Evolutionary conservation across 1,139 yeast species (phyloP).

Genomic region (Zygosaccharomyces sapae): DNA sequence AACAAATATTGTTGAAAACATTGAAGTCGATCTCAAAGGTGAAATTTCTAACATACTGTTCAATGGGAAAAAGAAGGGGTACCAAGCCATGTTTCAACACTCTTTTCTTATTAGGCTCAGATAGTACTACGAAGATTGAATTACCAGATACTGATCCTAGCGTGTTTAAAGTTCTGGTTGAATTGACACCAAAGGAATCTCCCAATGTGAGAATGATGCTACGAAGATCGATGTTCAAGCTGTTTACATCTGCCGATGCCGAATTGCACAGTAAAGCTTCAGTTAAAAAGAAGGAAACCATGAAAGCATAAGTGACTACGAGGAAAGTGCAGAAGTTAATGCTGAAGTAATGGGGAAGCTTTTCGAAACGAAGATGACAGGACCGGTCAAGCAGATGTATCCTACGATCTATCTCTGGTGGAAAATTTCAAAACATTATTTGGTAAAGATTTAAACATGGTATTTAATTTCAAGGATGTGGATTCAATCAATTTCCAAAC

Average conservation of each 20-base stretch:
- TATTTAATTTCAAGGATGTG: conserved; percentile 35
- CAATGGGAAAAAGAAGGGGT: conserved; percentile 5
- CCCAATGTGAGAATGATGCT: conserved; percentile 37
- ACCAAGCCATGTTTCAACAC: conserved; percentile 27
- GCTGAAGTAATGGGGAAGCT: conserved; percentile 4
- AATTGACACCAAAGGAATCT: conserved; percentile 35
- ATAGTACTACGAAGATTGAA: conserved; percentile 30
- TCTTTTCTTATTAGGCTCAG: conserved; percentile 35
- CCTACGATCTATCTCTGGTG: conserved; percentile 33
- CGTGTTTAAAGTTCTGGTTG: conserved; percentile 24
- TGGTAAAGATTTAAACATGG: conserved; percentile 28
- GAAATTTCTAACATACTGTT: conserved; percentile 28
- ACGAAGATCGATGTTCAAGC: conserved; percentile 35
- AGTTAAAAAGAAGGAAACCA: conserved; percentile 7
- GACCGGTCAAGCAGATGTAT: conserved; percentile 20
- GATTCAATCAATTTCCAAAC: conserved; percentile 32
- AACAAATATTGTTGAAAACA: conserved; percentile 28
- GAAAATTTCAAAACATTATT: conserved; percentile 30
- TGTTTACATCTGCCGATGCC: conserved; percentile 28
- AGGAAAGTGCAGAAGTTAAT: conserved; percentile 5
- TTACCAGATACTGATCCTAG: conserved; percentile 20
- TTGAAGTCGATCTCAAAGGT: conserved; percentile 28
- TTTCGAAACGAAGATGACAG: conserved; percentile 4
- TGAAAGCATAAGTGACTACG: conserved; percentile 5
- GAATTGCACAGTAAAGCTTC: conserved; percentile 10